Conservation (phyloP, 2,329 filamentous ascomycete genomes). For the Cladosporium sp. region DNA sequence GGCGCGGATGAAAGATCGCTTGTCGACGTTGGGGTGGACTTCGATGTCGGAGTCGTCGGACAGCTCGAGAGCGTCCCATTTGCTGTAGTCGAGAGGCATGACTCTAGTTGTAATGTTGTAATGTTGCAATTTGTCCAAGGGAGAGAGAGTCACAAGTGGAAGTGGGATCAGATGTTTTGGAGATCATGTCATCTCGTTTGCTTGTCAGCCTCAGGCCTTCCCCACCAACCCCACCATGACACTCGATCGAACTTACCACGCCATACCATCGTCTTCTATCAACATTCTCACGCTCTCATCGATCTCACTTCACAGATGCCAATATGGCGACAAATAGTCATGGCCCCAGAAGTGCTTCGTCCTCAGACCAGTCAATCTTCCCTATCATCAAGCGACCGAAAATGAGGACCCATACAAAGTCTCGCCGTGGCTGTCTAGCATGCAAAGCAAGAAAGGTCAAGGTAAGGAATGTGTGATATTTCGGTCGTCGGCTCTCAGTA, state of each 20-base stretch:
- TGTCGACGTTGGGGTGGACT: constrained; percentile 98
- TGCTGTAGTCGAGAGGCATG: constrained; percentile 66
- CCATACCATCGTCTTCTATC: no score
- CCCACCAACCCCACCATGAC: no score
- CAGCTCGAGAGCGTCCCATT: constrained; percentile 88
- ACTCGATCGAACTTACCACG: no score
- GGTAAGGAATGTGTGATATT: neutral
- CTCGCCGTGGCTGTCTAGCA: neutral
- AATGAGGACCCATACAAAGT: neutral
- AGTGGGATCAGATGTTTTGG: neutral
- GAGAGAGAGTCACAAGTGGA: no score
- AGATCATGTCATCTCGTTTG: no score
- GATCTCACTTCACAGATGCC: no score
- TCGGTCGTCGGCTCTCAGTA: no score
- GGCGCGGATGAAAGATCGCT: constrained; percentile 94
- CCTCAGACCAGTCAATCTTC: neutral
- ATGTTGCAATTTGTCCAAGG: neutral
- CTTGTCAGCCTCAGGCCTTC: no score
- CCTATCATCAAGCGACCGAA: neutral
- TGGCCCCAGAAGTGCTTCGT: no score
- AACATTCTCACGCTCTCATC: no score
- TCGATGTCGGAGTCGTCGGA: constrained; percentile 98
- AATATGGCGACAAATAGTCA: no score
- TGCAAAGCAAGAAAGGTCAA: constrained; percentile 1
- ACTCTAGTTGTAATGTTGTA: neutral